Conservation (phyloP, 164 flowering plant genomes). For the Umbilicus rupestris region DNA sequence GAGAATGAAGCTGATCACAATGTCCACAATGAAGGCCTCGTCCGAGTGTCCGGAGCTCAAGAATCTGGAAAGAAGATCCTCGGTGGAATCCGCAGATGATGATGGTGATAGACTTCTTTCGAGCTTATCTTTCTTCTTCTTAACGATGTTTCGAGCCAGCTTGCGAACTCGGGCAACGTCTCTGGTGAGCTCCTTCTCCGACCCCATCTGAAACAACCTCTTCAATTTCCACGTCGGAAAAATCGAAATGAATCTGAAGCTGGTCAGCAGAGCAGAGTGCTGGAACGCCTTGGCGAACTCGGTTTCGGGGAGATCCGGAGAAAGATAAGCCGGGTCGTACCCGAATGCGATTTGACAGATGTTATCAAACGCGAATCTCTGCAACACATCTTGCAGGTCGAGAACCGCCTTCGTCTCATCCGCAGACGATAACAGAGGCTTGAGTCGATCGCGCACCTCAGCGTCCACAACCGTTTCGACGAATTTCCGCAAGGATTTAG, state of each 20-base stretch:
- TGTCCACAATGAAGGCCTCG: slow-evolving; percentile 25
- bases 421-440: slow-evolving; percentile 27
- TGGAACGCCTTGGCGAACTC: slow-evolving; percentile 34
- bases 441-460: slow-evolving; percentile 30
- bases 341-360: slow-evolving; percentile 49
- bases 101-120: slow-evolving; percentile 7
- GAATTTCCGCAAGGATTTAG: slow-evolving; percentile 37
- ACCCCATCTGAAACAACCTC: slow-evolving; percentile 18
- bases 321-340: slow-evolving; percentile 33
- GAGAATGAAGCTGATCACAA: slow-evolving; percentile 33
- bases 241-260: slow-evolving; percentile 16
- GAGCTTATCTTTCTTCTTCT: slow-evolving; percentile 26
- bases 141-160: slow-evolving; percentile 27
- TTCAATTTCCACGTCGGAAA: slow-evolving; percentile 30
- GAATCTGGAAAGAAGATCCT: slow-evolving; percentile 40
- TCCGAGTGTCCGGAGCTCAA: slow-evolving; percentile 32
- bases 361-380: slow-evolving; percentile 46
- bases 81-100: neutral
- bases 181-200: slow-evolving; percentile 21
- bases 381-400: slow-evolving; percentile 48
- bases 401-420: slow-evolving; percentile 19
- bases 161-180: slow-evolving; percentile 19
- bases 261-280: slow-evolving; percentile 17
- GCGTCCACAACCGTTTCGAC: slow-evolving; percentile 28
- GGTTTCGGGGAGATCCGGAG: slow-evolving; percentile 23